phyloP scores from a whole-genome alignment of 495 filamentous ascomycete genomes.

The Saxophila tyrrhenica region DNA sequence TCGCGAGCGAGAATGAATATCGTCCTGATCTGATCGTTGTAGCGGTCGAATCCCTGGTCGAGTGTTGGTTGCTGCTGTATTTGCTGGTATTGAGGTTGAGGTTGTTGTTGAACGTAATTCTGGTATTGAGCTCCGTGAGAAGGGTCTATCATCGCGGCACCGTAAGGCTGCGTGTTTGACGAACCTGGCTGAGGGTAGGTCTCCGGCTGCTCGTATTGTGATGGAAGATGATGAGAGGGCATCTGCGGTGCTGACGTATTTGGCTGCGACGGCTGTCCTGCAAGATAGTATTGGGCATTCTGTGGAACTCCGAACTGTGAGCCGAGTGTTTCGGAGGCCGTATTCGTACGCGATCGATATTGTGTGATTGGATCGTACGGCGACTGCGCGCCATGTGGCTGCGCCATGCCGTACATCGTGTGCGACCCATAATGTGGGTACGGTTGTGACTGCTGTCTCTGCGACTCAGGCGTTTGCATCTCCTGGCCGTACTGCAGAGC shows the following conservation, averaged over 20 bases:
- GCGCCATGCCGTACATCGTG: conserved; percentile 68
- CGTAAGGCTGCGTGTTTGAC: conserved; percentile 35
- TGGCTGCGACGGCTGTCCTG: conserved; percentile 47
- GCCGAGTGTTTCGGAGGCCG: conserved; percentile 69
- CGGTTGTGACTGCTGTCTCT: conserved; percentile 28
- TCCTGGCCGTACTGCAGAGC: conserved; percentile 43
- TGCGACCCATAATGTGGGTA: conserved; percentile 49
- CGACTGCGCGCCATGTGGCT: conserved; percentile 44
- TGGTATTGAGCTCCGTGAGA: conserved; percentile 28
- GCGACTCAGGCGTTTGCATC: conserved; percentile 33
- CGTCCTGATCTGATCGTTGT: conserved; percentile 58
- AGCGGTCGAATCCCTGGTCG: conserved; percentile 61
- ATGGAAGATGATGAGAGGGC: conserved; percentile 35
- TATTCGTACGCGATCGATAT: conserved; percentile 67
- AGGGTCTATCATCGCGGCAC: conserved; percentile 38
- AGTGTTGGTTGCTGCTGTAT: conserved; percentile 25
- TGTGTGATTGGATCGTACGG: conserved; percentile 71
- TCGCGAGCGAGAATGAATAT: conserved; percentile 66
- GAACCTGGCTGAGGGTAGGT: conserved; percentile 41
- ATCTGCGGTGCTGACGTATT: conserved; percentile 47
- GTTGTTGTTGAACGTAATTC: conserved; percentile 21
- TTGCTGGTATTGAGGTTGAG: conserved; percentile 20
- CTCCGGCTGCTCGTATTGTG: conserved; percentile 46
- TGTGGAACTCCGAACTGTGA: conserved; percentile 58
- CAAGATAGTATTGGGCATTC: conserved; percentile 56